Percentiles rank a stretch among this genome's conserved stretches.
phyloP scores from a whole-genome alignment of 371 early-diverging fungal genomes.

The Coemansia sp. region DNA sequence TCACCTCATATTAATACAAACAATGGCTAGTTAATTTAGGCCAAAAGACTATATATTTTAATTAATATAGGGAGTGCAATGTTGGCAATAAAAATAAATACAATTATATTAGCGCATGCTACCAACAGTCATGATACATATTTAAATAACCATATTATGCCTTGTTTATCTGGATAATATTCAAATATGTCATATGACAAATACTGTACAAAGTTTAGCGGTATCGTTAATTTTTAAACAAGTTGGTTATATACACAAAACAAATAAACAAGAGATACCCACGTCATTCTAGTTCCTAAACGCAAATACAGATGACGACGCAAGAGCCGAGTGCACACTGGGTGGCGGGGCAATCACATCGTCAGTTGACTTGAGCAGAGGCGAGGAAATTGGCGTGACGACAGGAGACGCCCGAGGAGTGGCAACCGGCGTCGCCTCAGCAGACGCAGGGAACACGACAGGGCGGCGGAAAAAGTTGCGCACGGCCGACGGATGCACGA shows the following conservation, averaged over 20 bases:
- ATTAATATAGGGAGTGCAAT: too few species aligned
- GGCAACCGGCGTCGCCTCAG: constrained; percentile 29
- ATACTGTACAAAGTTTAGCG: too few species aligned
- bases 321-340: background rate
- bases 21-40: too few species aligned
- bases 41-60: too few species aligned
- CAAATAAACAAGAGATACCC: background rate
- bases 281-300: background rate
- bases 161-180: too few species aligned
- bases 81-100: background rate
- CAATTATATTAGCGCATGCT: background rate
- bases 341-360: background rate
- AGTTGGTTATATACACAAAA: constrained; percentile 2
- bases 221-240: background rate
- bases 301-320: background rate
- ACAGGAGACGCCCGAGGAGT: constrained; percentile 25
- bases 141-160: too few species aligned
- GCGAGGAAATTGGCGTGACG: constrained; percentile 22
- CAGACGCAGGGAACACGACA: constrained; percentile 39
- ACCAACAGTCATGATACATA: too few species aligned
- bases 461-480: constrained; percentile 33
- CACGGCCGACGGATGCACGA: constrained; percentile 23
- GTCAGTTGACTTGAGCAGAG: constrained; percentile 24
- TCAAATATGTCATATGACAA: too few species aligned
- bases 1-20: background rate